Base-by-base conservation (phyloP, 225 moss, liverwort and hornwort species). In the Sphagnum tenellum region DNA sequence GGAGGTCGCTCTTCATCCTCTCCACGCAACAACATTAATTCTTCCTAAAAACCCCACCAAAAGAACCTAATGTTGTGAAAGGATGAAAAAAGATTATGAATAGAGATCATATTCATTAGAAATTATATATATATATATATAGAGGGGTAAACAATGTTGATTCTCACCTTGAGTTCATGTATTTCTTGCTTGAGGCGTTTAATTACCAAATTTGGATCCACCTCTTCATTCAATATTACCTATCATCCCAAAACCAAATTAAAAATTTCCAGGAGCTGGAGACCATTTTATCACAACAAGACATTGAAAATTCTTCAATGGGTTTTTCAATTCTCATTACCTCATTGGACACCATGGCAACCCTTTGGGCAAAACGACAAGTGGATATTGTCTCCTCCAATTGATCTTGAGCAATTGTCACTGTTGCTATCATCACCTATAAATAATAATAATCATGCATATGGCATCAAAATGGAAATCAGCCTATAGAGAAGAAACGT, bases 391-490 rank as follows among this genome's bases (percentile, higher is more conserved):
- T 94, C 67, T 90, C 90, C 64, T 87, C 87, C 72, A 94, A 70
- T 63, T 94, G 94, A 47, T 88, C 86, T 73, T 85, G 88, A n/a
- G 89, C 86, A 8, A 82, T n/a, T 7, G 89, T 93, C 12, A 93
- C 93, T 12, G 89, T 93, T 50, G 93, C 93, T 73, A 93, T 84
- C 89, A 93, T 93, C 47, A 93, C 89, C 92, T 89, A 76, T 65
- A 74, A 9, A 52, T 52, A 9, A 6, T 52, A 52, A 5, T 6
- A 6, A 52, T 52, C 52, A 52, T 52, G 52, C 9, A 52, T 6
- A 52, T 9, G 9, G 52, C 52, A 52, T 52, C 6, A 52, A 52
- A 52, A 52, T 29, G 29, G 29, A 29, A 29, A 29, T 29, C 29
- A 29, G 1, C 29, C 29, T 29, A 29, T 29, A 29, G 29, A 1